phyloP scores from a whole-genome alignment of 1,284 basidiomycete genomes.

The Rhodotorula sp. region DNA sequence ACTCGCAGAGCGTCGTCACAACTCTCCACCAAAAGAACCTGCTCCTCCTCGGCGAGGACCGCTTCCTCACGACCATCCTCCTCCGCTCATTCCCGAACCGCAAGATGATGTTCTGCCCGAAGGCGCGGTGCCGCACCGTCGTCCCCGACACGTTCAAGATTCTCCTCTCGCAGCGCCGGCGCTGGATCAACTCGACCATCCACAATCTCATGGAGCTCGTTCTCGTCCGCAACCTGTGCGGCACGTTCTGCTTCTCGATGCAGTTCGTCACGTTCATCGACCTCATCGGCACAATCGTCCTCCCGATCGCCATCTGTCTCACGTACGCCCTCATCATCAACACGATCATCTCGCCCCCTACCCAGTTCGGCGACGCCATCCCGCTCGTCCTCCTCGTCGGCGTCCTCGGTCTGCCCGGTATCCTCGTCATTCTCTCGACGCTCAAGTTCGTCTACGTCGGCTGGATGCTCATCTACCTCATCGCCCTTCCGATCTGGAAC shows the following conservation, averaged over 20 bases:
- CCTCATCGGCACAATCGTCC: slow-evolving; percentile 88
- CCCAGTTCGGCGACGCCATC: slow-evolving; percentile 86
- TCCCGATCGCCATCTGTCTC: slow-evolving; percentile 89
- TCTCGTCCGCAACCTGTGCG: slow-evolving; percentile 85
- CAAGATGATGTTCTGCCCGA: slow-evolving; percentile 99
- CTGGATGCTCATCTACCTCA: slow-evolving; percentile 95
- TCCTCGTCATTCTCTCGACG: slow-evolving; percentile 91
- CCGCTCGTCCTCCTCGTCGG: slow-evolving; percentile 85
- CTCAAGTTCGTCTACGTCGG: slow-evolving; percentile 92
- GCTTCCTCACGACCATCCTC: slow-evolving; percentile 93
- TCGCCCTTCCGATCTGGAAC: slow-evolving; percentile 90
- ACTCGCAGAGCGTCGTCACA: slow-evolving; percentile 88
- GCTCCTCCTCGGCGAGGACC: slow-evolving; percentile 94
- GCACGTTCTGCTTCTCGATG: slow-evolving; percentile 56
- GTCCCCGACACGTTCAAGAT: slow-evolving; percentile 94
- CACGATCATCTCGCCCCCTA: slow-evolving; percentile 75
- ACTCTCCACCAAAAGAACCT: slow-evolving; percentile 99
- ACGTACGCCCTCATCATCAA: slow-evolving; percentile 86
- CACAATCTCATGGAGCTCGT: slow-evolving; percentile 99
- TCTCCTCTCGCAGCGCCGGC: slow-evolving; percentile 90
- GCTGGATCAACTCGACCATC: slow-evolving; percentile 99
- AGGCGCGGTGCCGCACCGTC: slow-evolving; percentile 91
- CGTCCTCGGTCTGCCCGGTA: slow-evolving; percentile 88
- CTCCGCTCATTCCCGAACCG: slow-evolving; percentile 95
- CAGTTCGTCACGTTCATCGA: slow-evolving; percentile 97